Base-by-base conservation (phyloP, 139 green algal species). In the Microglena sp. region DNA sequence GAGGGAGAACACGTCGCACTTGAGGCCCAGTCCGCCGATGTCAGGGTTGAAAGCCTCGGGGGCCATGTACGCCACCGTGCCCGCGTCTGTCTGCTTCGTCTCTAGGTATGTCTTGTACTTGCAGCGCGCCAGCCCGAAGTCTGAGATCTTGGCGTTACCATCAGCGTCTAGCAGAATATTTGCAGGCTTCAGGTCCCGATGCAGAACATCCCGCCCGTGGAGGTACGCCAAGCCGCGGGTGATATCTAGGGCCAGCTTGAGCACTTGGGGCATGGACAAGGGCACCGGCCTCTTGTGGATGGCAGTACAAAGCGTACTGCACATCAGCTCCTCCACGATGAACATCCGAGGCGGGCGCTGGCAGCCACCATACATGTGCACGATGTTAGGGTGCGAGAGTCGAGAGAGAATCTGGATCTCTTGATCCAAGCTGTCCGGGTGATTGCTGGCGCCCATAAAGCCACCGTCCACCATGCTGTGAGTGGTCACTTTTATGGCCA, bases 121-220 rank as follows among this genome's bases (percentile, higher is more conserved):
- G 53, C 64, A 75, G 2, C 86, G 68, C 0, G 77, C 69, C 30
- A 84, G 61, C 21, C 77, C 73, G 53, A 84, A 80, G 46, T 84
- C 77, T 1, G 62, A 62, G 62, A 84, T 74, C 65, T 77, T 78
- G 57, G 77, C 77, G 2, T 31, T 74, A 24, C 72, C 58, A 18
- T 60, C 21, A 22, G 58, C 26, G n/a, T 80, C 66, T 27, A 92
- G 75, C 40, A 93, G 72, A n/a, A 93, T 84, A 55, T 91, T 91
- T 56, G 79, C 68, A 33, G 50, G 6, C 8, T 15, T 4, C 59
- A 24, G 35, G 40, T 36, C 53, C n/a, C 64, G 35, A 54, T 71
- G 64, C 53, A 71, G 54, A 6, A 71, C 57, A 5, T 7, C 29
- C 29, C 65, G 35, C 29, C 31, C 21, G 29, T 72, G 66, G 36